Conservation (phyloP, 2,329 filamentous ascomycete genomes). For the Fusarium goolgardi region DNA sequence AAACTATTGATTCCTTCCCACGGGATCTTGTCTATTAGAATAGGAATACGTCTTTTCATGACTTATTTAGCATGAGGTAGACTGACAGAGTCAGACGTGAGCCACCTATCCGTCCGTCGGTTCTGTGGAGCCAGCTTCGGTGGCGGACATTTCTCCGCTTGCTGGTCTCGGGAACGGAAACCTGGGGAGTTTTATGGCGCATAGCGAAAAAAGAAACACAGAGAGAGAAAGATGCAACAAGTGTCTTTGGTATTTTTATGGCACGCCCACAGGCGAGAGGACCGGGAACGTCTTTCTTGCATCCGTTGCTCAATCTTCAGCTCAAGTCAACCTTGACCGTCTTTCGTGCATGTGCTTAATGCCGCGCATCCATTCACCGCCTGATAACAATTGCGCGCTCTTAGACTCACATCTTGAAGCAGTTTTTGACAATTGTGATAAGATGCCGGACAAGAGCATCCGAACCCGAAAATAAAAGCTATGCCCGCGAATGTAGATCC, state of each 20-base stretch:
- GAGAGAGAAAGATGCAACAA: conserved; percentile 18
- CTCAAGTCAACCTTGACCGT: conserved; percentile 29
- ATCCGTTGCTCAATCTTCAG: conserved; percentile 25
- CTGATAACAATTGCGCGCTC: conserved; percentile 15
- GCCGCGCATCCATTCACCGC: conserved; percentile 35
- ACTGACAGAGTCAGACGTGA: neutral
- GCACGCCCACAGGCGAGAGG: neutral
- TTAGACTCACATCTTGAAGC: too few species aligned
- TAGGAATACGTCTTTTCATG: neutral
- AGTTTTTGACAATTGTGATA: conserved; percentile 6
- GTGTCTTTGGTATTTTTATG: conserved; percentile 16
- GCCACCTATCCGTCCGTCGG: neutral
- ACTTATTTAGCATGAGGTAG: neutral
- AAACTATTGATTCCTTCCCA: neutral
- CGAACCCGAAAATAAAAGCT: conserved; percentile 8
- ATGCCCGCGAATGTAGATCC: conserved; percentile 13
- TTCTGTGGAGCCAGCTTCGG: neutral
- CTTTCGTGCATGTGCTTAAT: conserved; percentile 31
- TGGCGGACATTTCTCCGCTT: neutral
- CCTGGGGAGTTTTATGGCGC: conserved; percentile 31
- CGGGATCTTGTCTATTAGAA: neutral
- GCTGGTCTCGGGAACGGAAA: conserved; percentile 32
- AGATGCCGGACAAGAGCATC: neutral
- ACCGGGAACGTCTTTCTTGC: conserved; percentile 1
- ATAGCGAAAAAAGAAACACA: neutral